A percentile compares a stretch with the other conserved stretches of the same genome.
Evolutionary conservation across 1,284 basidiomycete genomes (phyloP).

Genomic region (Leccinum angustisporum): DNA sequence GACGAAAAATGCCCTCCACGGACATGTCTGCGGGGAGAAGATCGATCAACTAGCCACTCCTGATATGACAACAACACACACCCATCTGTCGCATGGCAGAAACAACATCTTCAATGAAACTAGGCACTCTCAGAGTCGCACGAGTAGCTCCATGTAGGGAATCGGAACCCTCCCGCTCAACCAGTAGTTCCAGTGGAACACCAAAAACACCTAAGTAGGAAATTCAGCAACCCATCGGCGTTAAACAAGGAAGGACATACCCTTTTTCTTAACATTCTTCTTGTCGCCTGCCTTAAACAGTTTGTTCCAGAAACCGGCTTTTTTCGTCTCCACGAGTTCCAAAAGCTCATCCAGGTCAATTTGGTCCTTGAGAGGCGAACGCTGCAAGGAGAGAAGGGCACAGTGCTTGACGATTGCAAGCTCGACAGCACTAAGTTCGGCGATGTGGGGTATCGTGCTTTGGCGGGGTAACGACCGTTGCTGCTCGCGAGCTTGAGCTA

Average conservation of each 20-base stretch:
- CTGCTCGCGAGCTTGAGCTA: constrained; percentile 86
- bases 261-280: constrained; percentile 88
- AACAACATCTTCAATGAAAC: constrained; percentile 96
- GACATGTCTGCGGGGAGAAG: constrained; percentile 80
- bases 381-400: constrained; percentile 79
- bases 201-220: constrained; percentile 76
- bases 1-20: constrained; percentile 97
- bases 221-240: not conserved
- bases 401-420: constrained; percentile 91
- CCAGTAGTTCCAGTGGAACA: constrained; percentile 89
- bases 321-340: constrained; percentile 91
- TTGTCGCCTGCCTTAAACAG: constrained; percentile 90
- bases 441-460: constrained; percentile 76
- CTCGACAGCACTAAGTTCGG: constrained; percentile 84
- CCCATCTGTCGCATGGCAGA: constrained; percentile 99
- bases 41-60: constrained; percentile 5
- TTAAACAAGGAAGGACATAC: constrained; percentile 42
- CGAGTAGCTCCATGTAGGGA: constrained; percentile 90
- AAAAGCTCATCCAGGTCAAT: constrained; percentile 91
- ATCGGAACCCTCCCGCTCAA: constrained; percentile 95
- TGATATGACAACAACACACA: constrained; percentile 42
- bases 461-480: constrained; percentile 75
- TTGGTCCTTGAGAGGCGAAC: constrained; percentile 76
- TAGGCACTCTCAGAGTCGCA: constrained; percentile 85
- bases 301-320: constrained; percentile 96